These are phyloP conservation scores for Trichoderma harzianum DNA, from an alignment of 2,329 filamentous ascomycete species.

Conservation along the genomic window DNA sequence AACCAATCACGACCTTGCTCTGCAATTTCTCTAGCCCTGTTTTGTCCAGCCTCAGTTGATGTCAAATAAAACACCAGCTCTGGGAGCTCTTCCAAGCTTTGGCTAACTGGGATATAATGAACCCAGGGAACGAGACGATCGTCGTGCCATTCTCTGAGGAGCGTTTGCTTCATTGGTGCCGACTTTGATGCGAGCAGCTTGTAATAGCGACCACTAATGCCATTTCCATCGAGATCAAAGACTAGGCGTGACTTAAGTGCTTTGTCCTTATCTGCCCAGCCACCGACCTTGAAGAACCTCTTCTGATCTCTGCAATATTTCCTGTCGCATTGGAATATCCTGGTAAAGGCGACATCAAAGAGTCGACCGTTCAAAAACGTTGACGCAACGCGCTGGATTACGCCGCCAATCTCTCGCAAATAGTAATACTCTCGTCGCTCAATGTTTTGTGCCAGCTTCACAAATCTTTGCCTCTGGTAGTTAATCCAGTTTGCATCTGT, in stretches of 20 bases:
- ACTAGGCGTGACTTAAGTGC: slow-evolving; percentile 40
- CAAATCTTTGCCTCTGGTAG: slow-evolving; percentile 49
- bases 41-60: slow-evolving; percentile 43
- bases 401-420: slow-evolving; percentile 26
- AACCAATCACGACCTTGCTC: slow-evolving; percentile 54
- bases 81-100: slow-evolving; percentile 48
- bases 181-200: slow-evolving; percentile 47
- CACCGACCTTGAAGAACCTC: slow-evolving; percentile 29
- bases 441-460: slow-evolving; percentile 36
- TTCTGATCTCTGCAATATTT: slow-evolving; percentile 36
- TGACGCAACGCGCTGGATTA: slow-evolving; percentile 23
- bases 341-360: slow-evolving; percentile 45
- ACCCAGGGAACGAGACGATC: slow-evolving; percentile 54
- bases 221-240: slow-evolving; percentile 56
- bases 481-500: slow-evolving; percentile 35
- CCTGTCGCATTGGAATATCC: slow-evolving; percentile 43
- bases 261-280: slow-evolving; percentile 34
- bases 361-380: slow-evolving; percentile 36
- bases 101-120: slow-evolving; percentile 54
- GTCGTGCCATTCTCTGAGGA: slow-evolving; percentile 57
- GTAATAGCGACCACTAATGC: slow-evolving; percentile 52
- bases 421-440: slow-evolving; percentile 29
- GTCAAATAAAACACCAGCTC: slow-evolving; percentile 49
- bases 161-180: slow-evolving; percentile 48
- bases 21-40: slow-evolving; percentile 49